Evolutionary conservation across 257 asterid species (phyloP).

Genomic region (Gynochthodes officinalis): DNA sequence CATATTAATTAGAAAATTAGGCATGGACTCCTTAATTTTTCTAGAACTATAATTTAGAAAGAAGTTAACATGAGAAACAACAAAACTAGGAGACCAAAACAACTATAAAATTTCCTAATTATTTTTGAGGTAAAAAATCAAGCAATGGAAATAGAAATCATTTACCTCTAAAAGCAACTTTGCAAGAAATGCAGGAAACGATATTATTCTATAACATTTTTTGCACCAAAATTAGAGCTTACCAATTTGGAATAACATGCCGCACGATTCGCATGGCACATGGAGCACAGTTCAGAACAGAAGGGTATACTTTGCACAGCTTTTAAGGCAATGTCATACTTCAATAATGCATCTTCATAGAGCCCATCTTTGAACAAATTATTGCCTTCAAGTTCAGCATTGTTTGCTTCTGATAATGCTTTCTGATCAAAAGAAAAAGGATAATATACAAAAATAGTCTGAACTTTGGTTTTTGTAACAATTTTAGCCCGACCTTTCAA

Average conservation of each 20-base stretch:
- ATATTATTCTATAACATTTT: background rate
- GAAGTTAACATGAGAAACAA: background rate
- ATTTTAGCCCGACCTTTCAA: no score
- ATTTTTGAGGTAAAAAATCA: background rate
- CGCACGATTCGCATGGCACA: slow-evolving; percentile 79
- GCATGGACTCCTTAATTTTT: no score
- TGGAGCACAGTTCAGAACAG: slow-evolving; percentile 66
- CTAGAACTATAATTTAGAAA: background rate
- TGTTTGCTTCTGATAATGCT: slow-evolving; percentile 61
- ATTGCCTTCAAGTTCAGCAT: slow-evolving; percentile 73
- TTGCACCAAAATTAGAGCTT: slow-evolving; percentile 14
- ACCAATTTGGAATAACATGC: slow-evolving; percentile 91
- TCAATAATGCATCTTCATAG: slow-evolving; percentile 68
- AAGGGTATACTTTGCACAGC: slow-evolving; percentile 51
- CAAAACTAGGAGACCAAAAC: background rate
- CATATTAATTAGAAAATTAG: no score
- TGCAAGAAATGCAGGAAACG: background rate
- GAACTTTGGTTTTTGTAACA: no score
- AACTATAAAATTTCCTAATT: no score
- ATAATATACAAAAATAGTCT: no score
- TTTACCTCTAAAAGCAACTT: background rate
- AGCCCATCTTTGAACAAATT: slow-evolving; percentile 59
- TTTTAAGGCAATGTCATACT: slow-evolving; percentile 78
- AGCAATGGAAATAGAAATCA: background rate
- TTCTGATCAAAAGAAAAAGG: slow-evolving; percentile 52